A percentile compares a stretch with the other conserved stretches of the same genome.
Evolutionary conservation across 1,284 basidiomycete species (phyloP).

Genomic region (Ustilago sp.): DNA sequence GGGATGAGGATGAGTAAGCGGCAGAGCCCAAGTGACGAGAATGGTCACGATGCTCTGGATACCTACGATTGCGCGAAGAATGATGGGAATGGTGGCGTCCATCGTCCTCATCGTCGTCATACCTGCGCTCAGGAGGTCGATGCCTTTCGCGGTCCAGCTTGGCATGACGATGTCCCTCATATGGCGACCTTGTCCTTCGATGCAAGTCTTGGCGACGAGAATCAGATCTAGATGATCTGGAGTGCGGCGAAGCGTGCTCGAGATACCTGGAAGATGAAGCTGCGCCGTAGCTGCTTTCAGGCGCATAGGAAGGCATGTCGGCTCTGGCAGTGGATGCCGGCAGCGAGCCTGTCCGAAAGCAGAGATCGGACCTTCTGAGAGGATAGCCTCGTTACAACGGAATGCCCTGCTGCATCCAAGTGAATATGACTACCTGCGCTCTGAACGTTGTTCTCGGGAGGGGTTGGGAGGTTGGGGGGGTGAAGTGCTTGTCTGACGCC

Average conservation of each 20-base stretch:
- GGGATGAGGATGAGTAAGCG: constrained; percentile 6
- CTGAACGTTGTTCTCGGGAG: background rate
- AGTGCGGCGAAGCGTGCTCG: constrained; percentile 14
- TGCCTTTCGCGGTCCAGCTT: constrained; percentile 12
- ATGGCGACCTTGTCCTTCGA: constrained; percentile 14
- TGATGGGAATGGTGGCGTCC: background rate
- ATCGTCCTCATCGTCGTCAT: constrained; percentile 20
- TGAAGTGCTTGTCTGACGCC: no score
- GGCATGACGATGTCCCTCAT: background rate
- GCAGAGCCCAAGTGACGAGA: background rate
- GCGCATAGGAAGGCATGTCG: constrained; percentile 30
- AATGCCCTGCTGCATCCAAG: background rate
- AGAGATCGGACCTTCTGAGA: background rate
- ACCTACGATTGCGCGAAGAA: constrained; percentile 3
- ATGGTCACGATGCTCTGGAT: constrained; percentile 10
- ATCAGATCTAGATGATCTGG: constrained; percentile 16
- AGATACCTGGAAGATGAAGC: constrained; percentile 24
- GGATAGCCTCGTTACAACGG: background rate
- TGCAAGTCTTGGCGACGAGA: background rate
- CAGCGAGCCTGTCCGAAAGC: background rate
- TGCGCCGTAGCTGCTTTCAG: constrained; percentile 18
- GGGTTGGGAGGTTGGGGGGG: no score
- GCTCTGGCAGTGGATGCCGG: background rate
- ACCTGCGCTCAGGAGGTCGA: background rate
- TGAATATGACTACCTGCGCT: background rate